Percentiles rank a stretch among this genome's conserved stretches.
Evolutionary conservation across 2,329 filamentous ascomycete species (phyloP).

Genomic region (Hypoxylon sp.): DNA sequence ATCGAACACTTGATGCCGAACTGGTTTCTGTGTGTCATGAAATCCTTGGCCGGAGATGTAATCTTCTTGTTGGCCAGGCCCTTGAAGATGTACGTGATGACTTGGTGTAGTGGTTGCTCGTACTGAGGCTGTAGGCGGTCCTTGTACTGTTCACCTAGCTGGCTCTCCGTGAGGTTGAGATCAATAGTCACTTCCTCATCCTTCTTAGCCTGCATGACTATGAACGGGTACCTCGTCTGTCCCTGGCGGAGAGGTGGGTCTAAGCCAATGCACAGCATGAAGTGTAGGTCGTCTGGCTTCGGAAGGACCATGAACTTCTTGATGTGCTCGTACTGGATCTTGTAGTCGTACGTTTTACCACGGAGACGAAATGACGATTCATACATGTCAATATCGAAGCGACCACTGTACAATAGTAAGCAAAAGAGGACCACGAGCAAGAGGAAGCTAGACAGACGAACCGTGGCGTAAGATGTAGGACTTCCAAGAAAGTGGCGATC

Average conservation of each 20-base stretch:
- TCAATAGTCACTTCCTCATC: conserved; percentile 98
- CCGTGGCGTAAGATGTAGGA: conserved; percentile 95
- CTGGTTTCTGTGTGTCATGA: conserved; percentile 91
- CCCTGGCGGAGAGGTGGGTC: conserved; percentile 96
- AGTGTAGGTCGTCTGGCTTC: conserved; percentile 97
- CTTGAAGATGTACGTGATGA: conserved; percentile 94
- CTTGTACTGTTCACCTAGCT: conserved; percentile 84
- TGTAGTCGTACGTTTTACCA: conserved; percentile 99
- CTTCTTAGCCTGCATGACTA: conserved; percentile 99
- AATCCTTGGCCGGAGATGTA: conserved; percentile 91
- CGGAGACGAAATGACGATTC: conserved; percentile 95
- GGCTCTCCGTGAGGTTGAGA: conserved; percentile 92
- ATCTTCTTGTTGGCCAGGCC: conserved; percentile 95
- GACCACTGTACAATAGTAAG: conserved; percentile 70
- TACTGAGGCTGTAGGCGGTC: conserved; percentile 90
- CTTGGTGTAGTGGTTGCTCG: conserved; percentile 90
- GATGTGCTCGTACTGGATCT: conserved; percentile 96
- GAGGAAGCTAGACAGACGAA: conserved; percentile 48
- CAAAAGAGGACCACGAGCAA: conserved; percentile 1
- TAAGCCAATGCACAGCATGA: conserved; percentile 91
- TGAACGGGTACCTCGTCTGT: conserved; percentile 96
- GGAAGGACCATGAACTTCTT: conserved; percentile 99
- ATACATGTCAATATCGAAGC: conserved; percentile 99
- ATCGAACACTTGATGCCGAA: conserved; percentile 99
- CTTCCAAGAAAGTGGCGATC: conserved; percentile 95